Base-by-base conservation (phyloP, 78 protist genomes). In the Dictyostelium firmibasis region DNA sequence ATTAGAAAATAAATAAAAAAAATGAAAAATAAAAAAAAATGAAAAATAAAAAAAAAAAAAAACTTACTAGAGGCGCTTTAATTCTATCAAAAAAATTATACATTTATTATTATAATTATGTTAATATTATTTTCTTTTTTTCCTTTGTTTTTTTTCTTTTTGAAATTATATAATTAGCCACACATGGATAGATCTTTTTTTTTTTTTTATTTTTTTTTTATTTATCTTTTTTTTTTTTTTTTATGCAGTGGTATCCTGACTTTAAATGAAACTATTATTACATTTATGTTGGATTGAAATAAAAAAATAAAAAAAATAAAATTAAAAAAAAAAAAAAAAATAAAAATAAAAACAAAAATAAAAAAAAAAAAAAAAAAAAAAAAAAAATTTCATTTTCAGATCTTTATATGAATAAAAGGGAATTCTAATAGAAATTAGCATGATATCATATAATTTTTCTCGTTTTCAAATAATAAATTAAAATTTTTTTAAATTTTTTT, bases 51-150 rank as follows among this genome's bases (percentile, higher is more conserved):
- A 29, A 69, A 86, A 35, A 16, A 23, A 43, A 8, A 38, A 36
- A 11, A 89, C 87, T 29, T 81, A 89, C 94, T n/a, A 89, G 18
- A 50, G 94, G 94, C n/a, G 81, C 83, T n/a, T 64, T 89, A n/a
- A 89, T 81, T 69, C 84, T 89, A 29, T 89, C 94, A 83, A 84
- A 89, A 38, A 81, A 86, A 67, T 75, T 86, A 77, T 86, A 86
- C 92, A 86, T 86, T 53, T 41, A 57, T 62, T 29, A 11, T 35
- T 33, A 27, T 29, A 18, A 35, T 29, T 18, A 0, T n/a, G n/a
- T 14, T 74, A 27, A 4, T 13, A 11, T 74, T 29, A 74, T 74
- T 11, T 2, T 74, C 33, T 50, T 4, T 50, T 50, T 16, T 14
- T 50, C 14, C 14, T 16, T 50, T 1, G 9, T 69, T 11, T 50